Conservation (phyloP, 2,329 filamentous ascomycete species). For the Alternaria brassicicola region DNA sequence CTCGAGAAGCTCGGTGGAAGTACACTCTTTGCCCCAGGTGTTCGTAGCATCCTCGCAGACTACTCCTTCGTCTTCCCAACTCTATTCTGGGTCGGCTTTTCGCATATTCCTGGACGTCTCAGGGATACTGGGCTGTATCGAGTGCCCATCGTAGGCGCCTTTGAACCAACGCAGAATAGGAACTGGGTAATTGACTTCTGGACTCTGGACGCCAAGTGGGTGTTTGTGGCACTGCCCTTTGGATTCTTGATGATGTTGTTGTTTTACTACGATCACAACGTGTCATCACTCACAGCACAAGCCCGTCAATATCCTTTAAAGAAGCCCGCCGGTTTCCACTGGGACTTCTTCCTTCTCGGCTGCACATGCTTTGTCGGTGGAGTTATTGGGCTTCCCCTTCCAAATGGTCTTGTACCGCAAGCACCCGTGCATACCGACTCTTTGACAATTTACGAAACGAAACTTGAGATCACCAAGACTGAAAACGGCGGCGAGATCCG, state of each 20-base stretch:
- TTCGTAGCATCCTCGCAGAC: conserved; percentile 58
- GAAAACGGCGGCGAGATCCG: conserved; percentile 52
- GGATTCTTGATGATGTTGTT: conserved; percentile 61
- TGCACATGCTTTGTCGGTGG: conserved; percentile 60
- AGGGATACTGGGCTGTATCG: conserved; percentile 50
- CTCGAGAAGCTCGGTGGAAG: conserved; percentile 58
- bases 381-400: conserved; percentile 59
- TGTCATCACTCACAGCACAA: conserved; percentile 60
- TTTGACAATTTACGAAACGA: conserved; percentile 49
- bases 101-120: conserved; percentile 58
- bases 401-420: conserved; percentile 62
- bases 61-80: conserved; percentile 58
- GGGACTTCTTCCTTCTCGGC: conserved; percentile 64
- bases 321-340: conserved; percentile 63
- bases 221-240: conserved; percentile 61
- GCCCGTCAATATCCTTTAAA: conserved; percentile 59
- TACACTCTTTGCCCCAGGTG: conserved; percentile 52
- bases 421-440: conserved; percentile 64
- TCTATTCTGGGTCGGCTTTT: conserved; percentile 61
- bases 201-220: conserved; percentile 58
- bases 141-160: conserved; percentile 54
- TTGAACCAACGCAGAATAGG: conserved; percentile 55
- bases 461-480: conserved; percentile 47
- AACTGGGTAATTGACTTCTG: conserved; percentile 61
- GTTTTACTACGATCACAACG: conserved; percentile 64